phyloP scores from a whole-genome alignment of 768 basidiomycete species.

The Collybiopsis confluens region DNA sequence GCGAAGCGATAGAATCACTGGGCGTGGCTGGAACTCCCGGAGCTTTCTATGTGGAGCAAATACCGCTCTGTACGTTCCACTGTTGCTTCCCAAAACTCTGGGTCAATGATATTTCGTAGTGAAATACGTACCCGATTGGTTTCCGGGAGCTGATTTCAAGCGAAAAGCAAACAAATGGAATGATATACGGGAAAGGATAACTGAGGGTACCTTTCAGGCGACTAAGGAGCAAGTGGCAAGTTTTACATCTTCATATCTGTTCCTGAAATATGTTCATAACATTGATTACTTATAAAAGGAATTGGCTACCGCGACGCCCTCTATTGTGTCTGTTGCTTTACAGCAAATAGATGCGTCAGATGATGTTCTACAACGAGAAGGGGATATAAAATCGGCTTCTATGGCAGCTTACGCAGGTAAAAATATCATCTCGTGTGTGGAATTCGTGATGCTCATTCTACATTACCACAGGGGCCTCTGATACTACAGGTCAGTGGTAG shows the following conservation, averaged over 20 bases:
- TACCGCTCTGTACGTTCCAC: conserved; percentile 22
- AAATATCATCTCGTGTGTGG: not conserved
- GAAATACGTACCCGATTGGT: conserved; percentile 39
- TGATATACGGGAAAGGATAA: conserved; percentile 23
- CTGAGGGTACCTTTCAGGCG: conserved; percentile 24
- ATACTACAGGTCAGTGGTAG: not conserved
- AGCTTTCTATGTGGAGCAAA: conserved; percentile 28
- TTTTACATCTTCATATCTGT: not conserved
- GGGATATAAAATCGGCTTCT: conserved; percentile 2
- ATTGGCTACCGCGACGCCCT: conserved; percentile 10
- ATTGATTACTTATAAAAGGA: conserved; percentile 5
- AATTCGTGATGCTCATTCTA: not conserved
- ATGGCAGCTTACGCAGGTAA: conserved; percentile 24
- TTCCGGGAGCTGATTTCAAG: conserved; percentile 46
- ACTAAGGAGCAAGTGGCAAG: conserved; percentile 25
- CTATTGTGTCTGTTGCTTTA: conserved; percentile 8
- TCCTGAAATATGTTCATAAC: not conserved
- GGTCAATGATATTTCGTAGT: conserved; percentile 18
- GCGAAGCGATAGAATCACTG: conserved; percentile 10
- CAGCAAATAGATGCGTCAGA: not conserved
- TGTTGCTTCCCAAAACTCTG: too few relatives aligned
- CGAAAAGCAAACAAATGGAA: conserved; percentile 32
- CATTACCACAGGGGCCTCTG: too few relatives aligned
- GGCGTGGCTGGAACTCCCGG: conserved; percentile 14
- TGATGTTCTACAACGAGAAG: conserved; percentile 9